Base-by-base conservation (phyloP, 1,139 yeast species). In the Yamadazyma blattariae region DNA sequence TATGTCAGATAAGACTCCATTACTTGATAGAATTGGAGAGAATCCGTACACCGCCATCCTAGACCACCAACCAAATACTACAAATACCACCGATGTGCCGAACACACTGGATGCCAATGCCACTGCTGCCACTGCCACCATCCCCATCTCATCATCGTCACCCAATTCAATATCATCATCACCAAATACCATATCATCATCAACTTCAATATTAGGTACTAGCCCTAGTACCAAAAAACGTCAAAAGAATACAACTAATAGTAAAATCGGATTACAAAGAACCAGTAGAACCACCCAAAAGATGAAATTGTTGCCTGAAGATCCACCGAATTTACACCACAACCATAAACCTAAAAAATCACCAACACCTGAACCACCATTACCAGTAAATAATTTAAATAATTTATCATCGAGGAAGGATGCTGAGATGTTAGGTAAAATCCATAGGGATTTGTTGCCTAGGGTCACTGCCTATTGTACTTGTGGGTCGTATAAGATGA, bases 381-480 rank as follows among this genome's bases (percentile, higher is more conserved):
- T n/a, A n/a, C 95, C 87, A 48, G 89, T 87, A 10, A 81, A 83
- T 37, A 72, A 86, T 40, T 90, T 90, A 45, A 88, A 84, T 28
- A 97, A 92, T 45, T 74, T 84, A n/a, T 83, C 94, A 1, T 97
- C 98, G 0, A 68, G 97, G 45, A 83, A 82, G 46, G 97, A 92
- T 67, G 98, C 98, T 1, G 97, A 89, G 54, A 77, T 90, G 28
- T 67, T 92, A 40, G 96, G 97, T 6, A 90, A 89, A 53, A 85
- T 86, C 46, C 97, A 92, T 55, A 71, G 98, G 41, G 84, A 82
- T 32, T 59, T 83, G 35, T 65, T 85, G 35, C 95, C 98, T 1
- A 67, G 98, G 47, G 97, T 90, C 2, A 90, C 97, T 0, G 96
- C 96, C 0, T 92, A 89, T 56, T 90, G 97, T 61, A 90, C 97